phyloP scores from a whole-genome alignment of 2,329 filamentous ascomycete species.

The Aspergillus nomiae region DNA sequence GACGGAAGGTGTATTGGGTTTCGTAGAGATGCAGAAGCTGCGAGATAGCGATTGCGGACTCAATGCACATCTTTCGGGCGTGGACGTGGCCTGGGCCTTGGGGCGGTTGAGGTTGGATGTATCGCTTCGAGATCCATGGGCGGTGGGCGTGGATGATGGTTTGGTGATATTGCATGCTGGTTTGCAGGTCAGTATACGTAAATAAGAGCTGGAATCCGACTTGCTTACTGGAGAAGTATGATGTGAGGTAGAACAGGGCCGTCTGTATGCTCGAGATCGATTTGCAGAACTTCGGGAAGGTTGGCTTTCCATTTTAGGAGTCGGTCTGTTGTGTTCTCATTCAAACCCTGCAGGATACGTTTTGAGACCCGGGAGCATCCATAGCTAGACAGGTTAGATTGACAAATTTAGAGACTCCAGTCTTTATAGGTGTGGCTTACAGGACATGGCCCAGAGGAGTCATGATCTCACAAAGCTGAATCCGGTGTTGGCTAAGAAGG shows the following conservation, averaged over 20 bases:
- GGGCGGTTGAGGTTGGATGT: slow-evolving; percentile 34
- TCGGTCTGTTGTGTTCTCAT: slow-evolving; percentile 9
- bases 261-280: slow-evolving; percentile 14
- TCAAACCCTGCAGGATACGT: slow-evolving; percentile 11
- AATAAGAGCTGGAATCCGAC: rapidly evolving
- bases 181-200: background rate
- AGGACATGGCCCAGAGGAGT: slow-evolving; percentile 32
- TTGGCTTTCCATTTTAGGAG: slow-evolving; percentile 17
- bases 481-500: slow-evolving; percentile 16
- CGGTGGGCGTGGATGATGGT: slow-evolving; percentile 38
- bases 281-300: slow-evolving; percentile 20
- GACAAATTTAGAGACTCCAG: rapidly evolving
- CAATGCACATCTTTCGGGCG: slow-evolving; percentile 45
- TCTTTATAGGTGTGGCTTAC: slow-evolving; percentile 9
- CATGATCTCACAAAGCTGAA: slow-evolving; percentile 35
- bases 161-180: slow-evolving; percentile 38
- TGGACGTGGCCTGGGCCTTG: slow-evolving; percentile 45
- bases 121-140: slow-evolving; percentile 37
- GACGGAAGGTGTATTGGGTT: slow-evolving; percentile 41
- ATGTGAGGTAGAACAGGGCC: slow-evolving; percentile 14
- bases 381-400: slow-evolving; percentile 3
- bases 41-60: slow-evolving; percentile 42
- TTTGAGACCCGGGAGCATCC: slow-evolving; percentile 17
- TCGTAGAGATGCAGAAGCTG: slow-evolving; percentile 43
- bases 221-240: slow-evolving; percentile 3